Percentiles rank a stretch among this genome's conserved stretches.
Evolutionary conservation across 2,329 filamentous ascomycete species (phyloP).

Genomic region (Beauveria sp.): DNA sequence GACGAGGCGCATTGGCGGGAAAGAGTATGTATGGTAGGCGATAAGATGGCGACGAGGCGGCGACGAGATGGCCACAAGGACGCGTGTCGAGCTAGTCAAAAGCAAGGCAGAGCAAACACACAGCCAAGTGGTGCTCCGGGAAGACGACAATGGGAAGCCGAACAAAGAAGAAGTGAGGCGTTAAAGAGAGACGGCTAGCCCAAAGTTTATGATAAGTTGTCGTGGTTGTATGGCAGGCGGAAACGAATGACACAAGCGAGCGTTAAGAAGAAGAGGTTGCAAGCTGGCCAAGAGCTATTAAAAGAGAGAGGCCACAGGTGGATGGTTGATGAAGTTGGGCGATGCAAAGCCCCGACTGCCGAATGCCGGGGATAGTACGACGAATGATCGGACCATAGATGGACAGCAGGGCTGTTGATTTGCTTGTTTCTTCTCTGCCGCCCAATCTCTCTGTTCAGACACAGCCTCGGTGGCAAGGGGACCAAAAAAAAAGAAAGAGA

Average conservation of each 20-base stretch:
- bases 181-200: neutral
- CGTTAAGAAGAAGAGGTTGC: neutral
- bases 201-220: neutral
- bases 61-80: neutral
- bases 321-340: neutral
- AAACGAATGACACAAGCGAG: conserved; percentile 6
- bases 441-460: neutral
- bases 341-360: neutral
- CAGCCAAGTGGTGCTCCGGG: conserved; percentile 1
- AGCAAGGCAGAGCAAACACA: conserved; percentile 1
- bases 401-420: neutral
- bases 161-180: neutral
- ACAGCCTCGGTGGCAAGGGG: neutral
- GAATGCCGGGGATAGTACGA: neutral
- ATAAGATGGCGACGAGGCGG: neutral
- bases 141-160: neutral
- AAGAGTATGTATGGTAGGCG: neutral
- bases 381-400: neutral
- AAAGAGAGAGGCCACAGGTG: neutral
- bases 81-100: neutral
- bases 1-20: neutral
- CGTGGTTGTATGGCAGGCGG: neutral
- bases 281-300: neutral
- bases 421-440: neutral
- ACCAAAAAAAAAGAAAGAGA: neutral